Evolutionary conservation across 2,329 filamentous ascomycete genomes (phyloP).

Genomic region (Zalaria obscura): DNA sequence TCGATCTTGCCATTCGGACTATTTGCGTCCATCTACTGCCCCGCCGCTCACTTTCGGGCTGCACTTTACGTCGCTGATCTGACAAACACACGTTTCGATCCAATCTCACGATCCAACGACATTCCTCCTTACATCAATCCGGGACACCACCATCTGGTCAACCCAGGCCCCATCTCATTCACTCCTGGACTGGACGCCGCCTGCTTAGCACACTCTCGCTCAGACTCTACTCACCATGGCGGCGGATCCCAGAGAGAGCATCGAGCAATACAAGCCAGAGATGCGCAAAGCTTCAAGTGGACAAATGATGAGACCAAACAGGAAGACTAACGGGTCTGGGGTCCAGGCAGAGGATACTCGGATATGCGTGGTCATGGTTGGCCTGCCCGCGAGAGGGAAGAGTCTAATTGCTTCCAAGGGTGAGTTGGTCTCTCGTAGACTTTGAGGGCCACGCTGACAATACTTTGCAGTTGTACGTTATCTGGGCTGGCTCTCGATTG

Average conservation of each 20-base stretch:
- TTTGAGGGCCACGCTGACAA: neutral
- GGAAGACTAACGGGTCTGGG: conserved; percentile 45
- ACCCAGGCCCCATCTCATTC: no score
- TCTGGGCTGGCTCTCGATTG: conserved; percentile 90
- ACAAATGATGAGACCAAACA: conserved; percentile 6
- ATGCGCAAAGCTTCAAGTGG: conserved; percentile 4
- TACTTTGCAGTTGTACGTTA: conserved; percentile 43
- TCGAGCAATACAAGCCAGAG: conserved; percentile 5
- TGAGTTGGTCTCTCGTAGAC: conserved; percentile 28
- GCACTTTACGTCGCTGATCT: no score
- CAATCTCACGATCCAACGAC: neutral
- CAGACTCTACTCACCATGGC: neutral
- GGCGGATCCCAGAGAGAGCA: neutral
- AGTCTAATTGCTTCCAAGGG: conserved; percentile 96
- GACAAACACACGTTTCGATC: neutral
- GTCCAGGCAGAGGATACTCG: conserved; percentile 88
- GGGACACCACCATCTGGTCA: neutral
- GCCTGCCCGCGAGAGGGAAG: conserved; percentile 88
- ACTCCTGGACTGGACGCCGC: no score
- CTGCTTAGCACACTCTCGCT: no score
- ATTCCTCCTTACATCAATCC: conserved; percentile 1
- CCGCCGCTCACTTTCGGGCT: no score
- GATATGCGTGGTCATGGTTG: conserved; percentile 98
- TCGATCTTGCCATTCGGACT: neutral
- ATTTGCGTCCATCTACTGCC: neutral